Base-by-base conservation (phyloP, 192 early-diverging fungal species). In the Coemansia sp. region DNA sequence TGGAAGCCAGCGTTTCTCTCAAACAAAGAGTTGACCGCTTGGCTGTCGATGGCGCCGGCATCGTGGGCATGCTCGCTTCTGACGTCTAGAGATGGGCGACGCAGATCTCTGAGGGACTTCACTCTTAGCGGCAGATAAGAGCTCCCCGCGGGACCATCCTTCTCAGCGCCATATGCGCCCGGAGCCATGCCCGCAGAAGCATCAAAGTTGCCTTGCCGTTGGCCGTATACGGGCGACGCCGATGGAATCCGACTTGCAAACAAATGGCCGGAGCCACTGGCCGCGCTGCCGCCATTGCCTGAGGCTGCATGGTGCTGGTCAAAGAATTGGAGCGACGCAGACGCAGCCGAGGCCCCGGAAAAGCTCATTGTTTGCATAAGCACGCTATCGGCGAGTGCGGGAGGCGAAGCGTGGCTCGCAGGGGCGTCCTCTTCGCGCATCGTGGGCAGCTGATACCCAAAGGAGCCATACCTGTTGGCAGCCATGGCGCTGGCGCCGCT, bases 301-400 rank as follows among this genome's bases (percentile, higher is more conserved):
- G 58, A 53, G 55, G 55, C 45, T 9, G 45, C 62, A 39, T 58
- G 34, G 1, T 56, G 55, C 13, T 36, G 9, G 22, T 58, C 22
- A 14, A 28, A 25, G 25, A 58, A 22, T 11, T 32, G 39, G 10
- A 14, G 20, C 24, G 36, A 58, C 8, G 34, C 34, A 18, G 13
- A 1, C 11, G 36, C 57, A 16, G 56, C 56, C 3, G 30, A 34
- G 55, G 48, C 65, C 29, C 55, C 60, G 11, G 71, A 60, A 27
- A 76, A 53, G 58, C 74, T 65, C 54, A 70, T 67, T 24, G 71
- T 77, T 52, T 64, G 69, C 74, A 77, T 68, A 29, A 77, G 65
- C n/a, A 61, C 39, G 18, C 62, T 70, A 39, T 61, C 50, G 6
- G 53, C 48, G 6, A 66, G 30, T 7, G 55, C 29, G 0, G 72